phyloP scores from a whole-genome alignment of 2,329 filamentous ascomycete genomes.

The Rhynchosporium secalis region DNA sequence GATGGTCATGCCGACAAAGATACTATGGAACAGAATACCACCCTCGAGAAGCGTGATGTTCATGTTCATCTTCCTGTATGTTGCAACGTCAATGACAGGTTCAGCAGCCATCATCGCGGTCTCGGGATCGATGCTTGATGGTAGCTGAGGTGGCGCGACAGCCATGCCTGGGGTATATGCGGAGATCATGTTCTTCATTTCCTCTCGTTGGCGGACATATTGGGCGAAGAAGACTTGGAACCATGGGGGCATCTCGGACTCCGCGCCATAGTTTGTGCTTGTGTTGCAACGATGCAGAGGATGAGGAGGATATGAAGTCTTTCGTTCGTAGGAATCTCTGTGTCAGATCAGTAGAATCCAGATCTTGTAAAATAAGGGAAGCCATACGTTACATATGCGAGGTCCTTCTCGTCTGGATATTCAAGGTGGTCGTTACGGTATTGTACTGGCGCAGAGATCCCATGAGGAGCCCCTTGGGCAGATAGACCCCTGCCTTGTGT shows the following conservation, averaged over 20 bases:
- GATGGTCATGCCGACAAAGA: constrained; percentile 74
- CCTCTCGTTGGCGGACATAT: constrained; percentile 60
- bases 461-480: constrained; percentile 13
- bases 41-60: constrained; percentile 76
- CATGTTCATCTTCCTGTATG: constrained; percentile 63
- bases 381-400: constrained; percentile 13
- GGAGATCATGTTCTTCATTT: constrained; percentile 57
- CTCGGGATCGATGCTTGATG: constrained; percentile 4
- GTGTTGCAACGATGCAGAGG: constrained; percentile 1
- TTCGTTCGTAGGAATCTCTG: not conserved
- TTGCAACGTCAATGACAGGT: constrained; percentile 42
- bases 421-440: constrained; percentile 13
- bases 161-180: constrained; percentile 31
- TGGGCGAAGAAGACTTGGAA: constrained; percentile 64
- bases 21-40: constrained; percentile 76
- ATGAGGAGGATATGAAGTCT: not conserved
- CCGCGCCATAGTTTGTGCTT: constrained; percentile 28
- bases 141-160: constrained; percentile 20
- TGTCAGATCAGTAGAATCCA: not conserved
- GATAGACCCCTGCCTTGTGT: constrained; percentile 10
- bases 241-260: constrained; percentile 58
- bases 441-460: constrained; percentile 16
- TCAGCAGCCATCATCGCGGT: constrained; percentile 12
- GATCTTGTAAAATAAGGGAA: not conserved
- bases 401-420: constrained; percentile 23